These are phyloP conservation scores for Lotus japonicus DNA, from an alignment of 306 rosid genomes.

Conservation along the genomic window DNA sequence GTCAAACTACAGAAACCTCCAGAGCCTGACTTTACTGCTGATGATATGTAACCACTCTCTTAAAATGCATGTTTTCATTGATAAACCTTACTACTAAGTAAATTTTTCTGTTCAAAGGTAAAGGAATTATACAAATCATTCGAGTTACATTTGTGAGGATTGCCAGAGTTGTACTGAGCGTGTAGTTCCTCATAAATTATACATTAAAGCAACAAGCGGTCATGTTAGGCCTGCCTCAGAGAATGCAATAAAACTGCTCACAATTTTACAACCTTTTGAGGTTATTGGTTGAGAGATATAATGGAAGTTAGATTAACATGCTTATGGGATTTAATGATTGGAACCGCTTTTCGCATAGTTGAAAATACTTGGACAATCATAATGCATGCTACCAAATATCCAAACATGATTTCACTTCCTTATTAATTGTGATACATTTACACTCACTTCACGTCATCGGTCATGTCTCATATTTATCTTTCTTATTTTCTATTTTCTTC, in stretches of 20 bases:
- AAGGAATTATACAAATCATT: neutral
- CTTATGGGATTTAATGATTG: too few species aligned
- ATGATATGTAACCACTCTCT: slow-evolving; percentile 24
- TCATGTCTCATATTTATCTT: too few species aligned
- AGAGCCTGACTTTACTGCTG: slow-evolving; percentile 79
- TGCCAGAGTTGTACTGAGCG: neutral
- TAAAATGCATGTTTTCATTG: slow-evolving; percentile 14
- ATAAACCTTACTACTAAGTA: neutral
- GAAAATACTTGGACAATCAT: too few species aligned
- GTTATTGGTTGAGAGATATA: neutral
- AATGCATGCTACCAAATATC: too few species aligned
- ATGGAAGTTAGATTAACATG: too few species aligned
- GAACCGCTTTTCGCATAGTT: too few species aligned
- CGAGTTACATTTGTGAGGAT: neutral
- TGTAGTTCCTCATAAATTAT: neutral
- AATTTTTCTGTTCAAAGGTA: neutral
- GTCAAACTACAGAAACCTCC: slow-evolving; percentile 84
- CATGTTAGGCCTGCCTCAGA: neutral
- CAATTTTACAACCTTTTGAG: neutral
- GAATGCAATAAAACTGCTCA: neutral
- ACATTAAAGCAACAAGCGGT: neutral
- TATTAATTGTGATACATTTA: too few species aligned
- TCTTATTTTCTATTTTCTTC: too few species aligned
- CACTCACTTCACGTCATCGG: too few species aligned
- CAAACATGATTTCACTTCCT: too few species aligned